Evolutionary conservation across 345 rosid genomes (phyloP).

Genomic region (Stellera chamaejasme): DNA sequence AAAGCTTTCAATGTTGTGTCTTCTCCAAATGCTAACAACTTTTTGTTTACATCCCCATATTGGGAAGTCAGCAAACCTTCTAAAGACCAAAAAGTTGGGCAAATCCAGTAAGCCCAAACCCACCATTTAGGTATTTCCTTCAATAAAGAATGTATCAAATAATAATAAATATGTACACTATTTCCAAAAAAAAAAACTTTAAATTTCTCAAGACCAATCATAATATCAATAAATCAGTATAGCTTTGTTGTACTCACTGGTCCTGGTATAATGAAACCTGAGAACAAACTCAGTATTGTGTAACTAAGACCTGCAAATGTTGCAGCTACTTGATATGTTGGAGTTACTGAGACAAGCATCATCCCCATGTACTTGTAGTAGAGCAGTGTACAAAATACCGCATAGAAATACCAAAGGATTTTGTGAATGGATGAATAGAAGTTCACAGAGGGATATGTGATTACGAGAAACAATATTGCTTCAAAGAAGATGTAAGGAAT

Average conservation of each 20-base stretch:
- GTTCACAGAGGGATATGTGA: constrained; percentile 32
- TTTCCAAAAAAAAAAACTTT: neutral
- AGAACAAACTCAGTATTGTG: constrained; percentile 25
- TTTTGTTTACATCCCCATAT: constrained; percentile 29
- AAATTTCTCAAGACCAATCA: neutral
- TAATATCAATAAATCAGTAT: neutral
- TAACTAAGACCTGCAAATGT: constrained; percentile 21
- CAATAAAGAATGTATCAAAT: constrained; percentile 1
- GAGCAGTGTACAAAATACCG: constrained; percentile 32
- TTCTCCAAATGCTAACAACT: constrained; percentile 23
- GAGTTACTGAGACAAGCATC: constrained; percentile 37
- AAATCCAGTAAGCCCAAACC: constrained; percentile 35
- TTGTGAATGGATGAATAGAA: constrained; percentile 32
- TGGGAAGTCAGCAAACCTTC: constrained; percentile 30
- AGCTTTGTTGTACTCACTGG: constrained; percentile 21
- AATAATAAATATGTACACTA: neutral
- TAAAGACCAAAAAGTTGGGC: constrained; percentile 32
- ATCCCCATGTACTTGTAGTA: constrained; percentile 39
- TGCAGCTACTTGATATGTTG: constrained; percentile 28
- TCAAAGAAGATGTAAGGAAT: constrained; percentile 34
- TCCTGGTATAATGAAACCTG: constrained; percentile 43
- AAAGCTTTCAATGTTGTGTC: constrained; percentile 8
- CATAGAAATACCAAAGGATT: constrained; percentile 34
- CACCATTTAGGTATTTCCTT: constrained; percentile 42
- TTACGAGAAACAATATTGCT: constrained; percentile 23